phyloP scores from a whole-genome alignment of 2,329 filamentous ascomycete species.

The Anthostomella pinea region DNA sequence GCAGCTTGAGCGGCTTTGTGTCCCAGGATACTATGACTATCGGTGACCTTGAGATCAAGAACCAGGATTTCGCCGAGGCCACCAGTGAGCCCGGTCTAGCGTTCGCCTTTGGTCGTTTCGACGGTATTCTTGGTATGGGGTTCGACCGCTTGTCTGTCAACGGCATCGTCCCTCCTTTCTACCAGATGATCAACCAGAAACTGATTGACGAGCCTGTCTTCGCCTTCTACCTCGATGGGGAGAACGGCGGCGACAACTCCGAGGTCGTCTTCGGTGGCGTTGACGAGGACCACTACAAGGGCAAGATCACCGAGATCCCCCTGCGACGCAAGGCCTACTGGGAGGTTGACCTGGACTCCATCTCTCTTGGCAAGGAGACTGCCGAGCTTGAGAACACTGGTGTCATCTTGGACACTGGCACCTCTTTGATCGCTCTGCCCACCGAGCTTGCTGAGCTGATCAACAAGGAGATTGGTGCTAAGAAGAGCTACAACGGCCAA shows the following conservation, averaged over 20 bases:
- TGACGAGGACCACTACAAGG: constrained; percentile 74
- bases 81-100: constrained; percentile 93
- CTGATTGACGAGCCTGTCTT: constrained; percentile 91
- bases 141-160: constrained; percentile 98
- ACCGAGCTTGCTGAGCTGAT: constrained; percentile 88
- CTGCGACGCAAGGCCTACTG: constrained; percentile 99
- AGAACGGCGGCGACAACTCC: constrained; percentile 67
- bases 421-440: constrained; percentile 93
- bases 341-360: constrained; percentile 95
- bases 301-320: constrained; percentile 89
- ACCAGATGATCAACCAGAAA: constrained; percentile 88
- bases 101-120: constrained; percentile 96
- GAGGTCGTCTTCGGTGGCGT: constrained; percentile 89
- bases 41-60: constrained; percentile 82
- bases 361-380: constrained; percentile 80
- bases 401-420: constrained; percentile 96
- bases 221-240: constrained; percentile 88
- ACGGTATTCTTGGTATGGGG: constrained; percentile 92
- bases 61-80: constrained; percentile 94
- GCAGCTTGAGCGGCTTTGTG: constrained; percentile 88
- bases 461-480: constrained; percentile 96
- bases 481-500: constrained; percentile 96
- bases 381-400: constrained; percentile 93
- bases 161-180: constrained; percentile 90
- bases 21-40: constrained; percentile 85